phyloP scores from a whole-genome alignment of 148 eudicot species.

The Talinum fruticosum region DNA sequence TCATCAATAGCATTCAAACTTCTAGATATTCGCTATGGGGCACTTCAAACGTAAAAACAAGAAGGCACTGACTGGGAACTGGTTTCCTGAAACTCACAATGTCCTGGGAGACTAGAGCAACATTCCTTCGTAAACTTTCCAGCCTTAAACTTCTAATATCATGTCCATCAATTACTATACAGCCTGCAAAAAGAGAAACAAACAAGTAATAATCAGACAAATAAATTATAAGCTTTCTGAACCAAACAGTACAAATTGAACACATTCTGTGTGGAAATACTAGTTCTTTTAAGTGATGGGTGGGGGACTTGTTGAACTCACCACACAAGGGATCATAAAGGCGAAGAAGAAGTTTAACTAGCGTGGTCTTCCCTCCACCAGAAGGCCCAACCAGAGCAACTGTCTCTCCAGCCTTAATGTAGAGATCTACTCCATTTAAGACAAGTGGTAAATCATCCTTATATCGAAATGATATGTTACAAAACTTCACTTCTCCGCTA shows the following conservation, averaged over 20 bases:
- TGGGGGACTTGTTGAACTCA: conserved; percentile 21
- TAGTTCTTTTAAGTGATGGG: not conserved
- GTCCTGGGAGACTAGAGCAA: conserved; percentile 92
- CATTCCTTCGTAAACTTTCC: conserved; percentile 78
- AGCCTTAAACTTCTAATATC: conserved; percentile 52
- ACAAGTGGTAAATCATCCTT: conserved; percentile 56
- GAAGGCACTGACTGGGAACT: not conserved
- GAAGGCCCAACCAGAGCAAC: conserved; percentile 97
- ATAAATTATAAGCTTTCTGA: conserved; percentile 15
- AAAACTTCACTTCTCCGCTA: conserved; percentile 67
- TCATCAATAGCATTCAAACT: not conserved
- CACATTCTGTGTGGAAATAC: not conserved
- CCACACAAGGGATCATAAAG: conserved; percentile 88
- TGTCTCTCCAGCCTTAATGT: conserved; percentile 82
- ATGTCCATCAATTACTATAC: conserved; percentile 62
- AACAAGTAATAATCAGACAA: not conserved
- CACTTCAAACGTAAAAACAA: not conserved
- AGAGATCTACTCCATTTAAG: conserved; percentile 64
- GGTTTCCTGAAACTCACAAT: conserved; percentile 49
- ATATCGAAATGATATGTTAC: conserved; percentile 64
- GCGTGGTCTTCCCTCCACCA: conserved; percentile 96
- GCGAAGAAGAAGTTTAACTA: conserved; percentile 89
- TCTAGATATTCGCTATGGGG: not conserved
- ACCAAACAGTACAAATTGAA: conserved; percentile 8
- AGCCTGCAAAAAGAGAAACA: conserved; percentile 46